Conservation (phyloP, 805 yeast species). For the Starmerella potacharoeniae region DNA sequence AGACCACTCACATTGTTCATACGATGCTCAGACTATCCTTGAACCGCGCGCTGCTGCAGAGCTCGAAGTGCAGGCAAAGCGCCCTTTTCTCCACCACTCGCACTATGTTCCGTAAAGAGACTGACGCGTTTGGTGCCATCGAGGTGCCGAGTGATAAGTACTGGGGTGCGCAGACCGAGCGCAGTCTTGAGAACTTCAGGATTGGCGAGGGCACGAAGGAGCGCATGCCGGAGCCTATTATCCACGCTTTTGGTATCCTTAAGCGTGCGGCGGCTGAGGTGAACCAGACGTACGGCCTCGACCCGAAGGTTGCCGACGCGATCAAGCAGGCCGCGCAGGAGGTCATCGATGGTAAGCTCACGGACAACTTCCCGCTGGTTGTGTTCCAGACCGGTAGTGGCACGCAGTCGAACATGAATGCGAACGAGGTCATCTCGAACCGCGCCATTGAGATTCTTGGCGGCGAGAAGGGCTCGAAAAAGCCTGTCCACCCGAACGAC, state of each 20-base stretch:
- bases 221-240: conserved; percentile 80
- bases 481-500: conserved; percentile 95
- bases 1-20: conserved; percentile 3
- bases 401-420: conserved; percentile 97
- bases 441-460: conserved; percentile 95
- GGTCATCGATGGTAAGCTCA: conserved; percentile 81
- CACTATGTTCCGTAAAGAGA: conserved; percentile 53
- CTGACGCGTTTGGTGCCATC: conserved; percentile 95
- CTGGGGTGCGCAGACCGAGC: conserved; percentile 96
- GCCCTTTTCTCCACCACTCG: conserved; percentile 8
- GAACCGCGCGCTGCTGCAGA: conserved; percentile 1
- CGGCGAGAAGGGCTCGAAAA: conserved; percentile 82
- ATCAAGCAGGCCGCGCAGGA: conserved; percentile 92
- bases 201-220: conserved; percentile 83
- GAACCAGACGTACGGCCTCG: conserved; percentile 74
- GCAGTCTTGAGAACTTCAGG: conserved; percentile 87
- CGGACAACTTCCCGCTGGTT: conserved; percentile 92
- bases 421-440: conserved; percentile 96
- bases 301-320: conserved; percentile 70
- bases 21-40: conserved; percentile 5
- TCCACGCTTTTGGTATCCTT: conserved; percentile 83
- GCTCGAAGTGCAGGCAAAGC: neutral
- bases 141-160: conserved; percentile 77
- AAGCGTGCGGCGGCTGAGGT: conserved; percentile 93
- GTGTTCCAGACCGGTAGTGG: conserved; percentile 99